phyloP scores from a whole-genome alignment of 495 filamentous ascomycete genomes.

The Penicillium fimorum region DNA sequence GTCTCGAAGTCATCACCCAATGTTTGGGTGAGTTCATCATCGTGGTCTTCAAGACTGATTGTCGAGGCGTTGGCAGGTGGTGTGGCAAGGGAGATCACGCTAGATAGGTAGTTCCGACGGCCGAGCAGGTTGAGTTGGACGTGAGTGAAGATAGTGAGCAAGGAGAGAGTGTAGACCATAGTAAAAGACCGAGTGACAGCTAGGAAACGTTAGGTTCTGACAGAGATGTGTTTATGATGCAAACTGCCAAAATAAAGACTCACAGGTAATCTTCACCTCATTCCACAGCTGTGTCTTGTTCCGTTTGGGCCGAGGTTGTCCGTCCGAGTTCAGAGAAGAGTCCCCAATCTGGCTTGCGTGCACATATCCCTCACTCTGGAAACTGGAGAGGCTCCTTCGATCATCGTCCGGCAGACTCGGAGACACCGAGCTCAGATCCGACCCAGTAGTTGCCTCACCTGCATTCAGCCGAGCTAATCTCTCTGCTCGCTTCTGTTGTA shows the following conservation, averaged over 20 bases:
- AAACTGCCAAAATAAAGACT: constrained; percentile 25
- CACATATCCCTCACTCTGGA: constrained; percentile 74
- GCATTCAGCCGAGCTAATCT: constrained; percentile 57
- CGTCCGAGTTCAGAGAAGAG: constrained; percentile 39
- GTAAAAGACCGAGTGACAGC: constrained; percentile 90
- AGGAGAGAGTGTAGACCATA: constrained; percentile 82
- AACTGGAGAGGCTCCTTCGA: constrained; percentile 69
- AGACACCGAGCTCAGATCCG: constrained; percentile 65
- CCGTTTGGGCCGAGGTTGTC: constrained; percentile 57
- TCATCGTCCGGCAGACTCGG: constrained; percentile 85
- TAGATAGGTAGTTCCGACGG: constrained; percentile 89
- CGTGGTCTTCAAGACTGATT: constrained; percentile 86
- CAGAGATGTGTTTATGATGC: not conserved
- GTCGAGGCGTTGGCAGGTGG: constrained; percentile 55
- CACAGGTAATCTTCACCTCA: constrained; percentile 94
- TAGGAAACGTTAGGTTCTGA: constrained; percentile 32
- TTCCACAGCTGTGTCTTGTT: constrained; percentile 94
- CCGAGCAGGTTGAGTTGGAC: constrained; percentile 97
- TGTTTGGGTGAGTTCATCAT: constrained; percentile 74
- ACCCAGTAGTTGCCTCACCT: constrained; percentile 52
- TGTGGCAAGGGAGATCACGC: constrained; percentile 83
- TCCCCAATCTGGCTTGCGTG: constrained; percentile 73
- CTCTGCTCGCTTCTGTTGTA: constrained; percentile 90
- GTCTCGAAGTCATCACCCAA: constrained; percentile 92
- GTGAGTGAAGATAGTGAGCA: constrained; percentile 88